These are phyloP conservation scores for Plasmodium yoelii DNA, from an alignment of 169 alveolate genomes.

Conservation along the genomic window DNA sequence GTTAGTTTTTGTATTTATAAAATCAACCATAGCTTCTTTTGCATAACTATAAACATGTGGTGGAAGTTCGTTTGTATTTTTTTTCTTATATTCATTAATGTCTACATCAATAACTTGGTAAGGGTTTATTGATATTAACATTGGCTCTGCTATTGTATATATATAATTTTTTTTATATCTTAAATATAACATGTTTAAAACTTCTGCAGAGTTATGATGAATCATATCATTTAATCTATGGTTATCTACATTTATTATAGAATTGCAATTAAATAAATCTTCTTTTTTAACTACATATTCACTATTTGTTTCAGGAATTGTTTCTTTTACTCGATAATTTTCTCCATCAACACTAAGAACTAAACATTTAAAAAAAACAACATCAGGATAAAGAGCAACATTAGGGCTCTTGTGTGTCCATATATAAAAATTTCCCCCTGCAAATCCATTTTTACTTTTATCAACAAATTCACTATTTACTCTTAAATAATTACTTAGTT, in stretches of 20 bases:
- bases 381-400: slow-evolving; percentile 64
- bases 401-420: slow-evolving; percentile 76
- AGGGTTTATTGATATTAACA: slow-evolving; percentile 71
- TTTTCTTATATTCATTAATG: slow-evolving; percentile 44
- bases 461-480: slow-evolving; percentile 59
- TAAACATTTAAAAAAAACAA: slow-evolving; percentile 58
- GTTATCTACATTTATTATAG: slow-evolving; percentile 64
- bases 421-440: slow-evolving; percentile 28
- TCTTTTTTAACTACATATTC: slow-evolving; percentile 59
- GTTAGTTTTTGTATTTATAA: slow-evolving; percentile 78
- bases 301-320: slow-evolving; percentile 62
- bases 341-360: slow-evolving; percentile 64
- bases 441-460: slow-evolving; percentile 32
- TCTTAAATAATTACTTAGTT: slow-evolving; percentile 55
- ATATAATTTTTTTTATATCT: slow-evolving; percentile 74
- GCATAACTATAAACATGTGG: slow-evolving; percentile 91
- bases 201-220: slow-evolving; percentile 72
- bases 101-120: slow-evolving; percentile 58
- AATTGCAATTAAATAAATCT: slow-evolving; percentile 53
- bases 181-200: slow-evolving; percentile 57
- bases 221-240: slow-evolving; percentile 70
- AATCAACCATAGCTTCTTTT: slow-evolving; percentile 87
- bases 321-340: slow-evolving; percentile 60
- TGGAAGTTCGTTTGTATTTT: slow-evolving; percentile 80
- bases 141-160: slow-evolving; percentile 76